phyloP scores from a whole-genome alignment of 78 protist genomes.

The Dictyostelium brefeldianum region DNA sequence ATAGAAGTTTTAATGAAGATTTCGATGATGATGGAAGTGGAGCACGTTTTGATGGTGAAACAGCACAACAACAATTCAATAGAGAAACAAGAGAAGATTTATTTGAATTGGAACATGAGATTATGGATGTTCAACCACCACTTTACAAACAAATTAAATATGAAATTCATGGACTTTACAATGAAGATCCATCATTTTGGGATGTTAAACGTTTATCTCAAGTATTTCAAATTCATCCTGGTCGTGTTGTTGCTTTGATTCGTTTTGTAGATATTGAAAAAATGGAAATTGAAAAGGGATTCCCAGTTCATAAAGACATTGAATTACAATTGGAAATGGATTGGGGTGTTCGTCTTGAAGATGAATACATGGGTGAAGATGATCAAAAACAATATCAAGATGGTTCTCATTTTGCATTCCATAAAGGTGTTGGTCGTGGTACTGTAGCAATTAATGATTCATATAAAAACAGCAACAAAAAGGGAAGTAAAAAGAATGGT shows the following conservation, averaged over 20 bases:
- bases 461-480: background rate
- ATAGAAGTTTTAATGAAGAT: too few relatives aligned
- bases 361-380: constrained; percentile 11
- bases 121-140: background rate
- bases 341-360: constrained; percentile 32
- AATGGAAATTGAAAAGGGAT: constrained; percentile 22
- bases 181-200: constrained; percentile 50
- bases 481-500: background rate
- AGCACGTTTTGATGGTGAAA: background rate
- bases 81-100: background rate
- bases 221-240: constrained; percentile 41
- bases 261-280: constrained; percentile 54
- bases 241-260: constrained; percentile 55
- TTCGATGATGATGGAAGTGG: background rate
- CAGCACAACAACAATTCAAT: background rate
- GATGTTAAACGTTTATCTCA: constrained; percentile 35
- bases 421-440: background rate
- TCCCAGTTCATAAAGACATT: background rate
- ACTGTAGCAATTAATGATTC: background rate
- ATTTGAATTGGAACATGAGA: background rate
- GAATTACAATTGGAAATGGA: background rate
- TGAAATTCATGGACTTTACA: background rate
- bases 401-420: background rate
- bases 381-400: background rate
- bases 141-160: background rate